Evolutionary conservation across 225 moss, liverwort and hornwort species (phyloP).

Genomic region (Lunularia cruciata): DNA sequence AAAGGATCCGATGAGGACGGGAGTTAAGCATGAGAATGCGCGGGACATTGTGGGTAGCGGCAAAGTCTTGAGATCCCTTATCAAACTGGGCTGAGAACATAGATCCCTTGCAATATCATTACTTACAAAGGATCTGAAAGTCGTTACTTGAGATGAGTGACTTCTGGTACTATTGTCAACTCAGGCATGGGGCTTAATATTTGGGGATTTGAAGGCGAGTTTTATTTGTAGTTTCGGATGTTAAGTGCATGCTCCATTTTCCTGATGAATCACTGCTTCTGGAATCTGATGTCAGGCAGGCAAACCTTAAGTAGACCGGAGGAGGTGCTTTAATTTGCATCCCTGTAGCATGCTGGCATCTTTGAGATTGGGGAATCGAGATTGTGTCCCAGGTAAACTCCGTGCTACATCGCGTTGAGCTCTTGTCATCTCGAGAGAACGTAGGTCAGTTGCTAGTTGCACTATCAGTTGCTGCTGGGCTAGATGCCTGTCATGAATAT

Average conservation of each 20-base stretch:
- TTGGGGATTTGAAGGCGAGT: slow-evolving; percentile 13
- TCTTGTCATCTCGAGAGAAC: not conserved
- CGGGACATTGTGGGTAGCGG: slow-evolving; percentile 14
- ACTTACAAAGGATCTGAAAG: not conserved
- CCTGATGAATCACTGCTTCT: slow-evolving; percentile 19
- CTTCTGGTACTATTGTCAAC: slow-evolving; percentile 3
- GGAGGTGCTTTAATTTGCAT: slow-evolving; percentile 19
- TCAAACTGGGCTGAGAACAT: slow-evolving; percentile 1
- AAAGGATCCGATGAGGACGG: slow-evolving; percentile 52
- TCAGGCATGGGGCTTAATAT: not conserved
- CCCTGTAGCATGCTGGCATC: slow-evolving; percentile 16
- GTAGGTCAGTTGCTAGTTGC: slow-evolving; percentile 5
- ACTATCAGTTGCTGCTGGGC: not conserved
- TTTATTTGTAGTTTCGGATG: slow-evolving; percentile 14
- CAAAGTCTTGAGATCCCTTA: slow-evolving; percentile 3
- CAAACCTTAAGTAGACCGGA: slow-evolving; percentile 13
- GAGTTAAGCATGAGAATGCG: slow-evolving; percentile 19
- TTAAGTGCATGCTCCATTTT: slow-evolving; percentile 12
- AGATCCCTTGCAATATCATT: slow-evolving; percentile 1
- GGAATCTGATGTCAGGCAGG: slow-evolving; percentile 20
- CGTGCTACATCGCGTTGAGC: slow-evolving; percentile 4
- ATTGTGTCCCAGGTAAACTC: slow-evolving; percentile 19
- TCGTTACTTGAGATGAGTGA: no score
- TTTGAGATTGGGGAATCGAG: slow-evolving; percentile 6
- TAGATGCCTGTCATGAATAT: slow-evolving; percentile 9